A percentile compares a stretch with the other conserved stretches of the same genome.
phyloP scores from a whole-genome alignment of 1,139 yeast genomes.

The Protomyces gravidus region DNA sequence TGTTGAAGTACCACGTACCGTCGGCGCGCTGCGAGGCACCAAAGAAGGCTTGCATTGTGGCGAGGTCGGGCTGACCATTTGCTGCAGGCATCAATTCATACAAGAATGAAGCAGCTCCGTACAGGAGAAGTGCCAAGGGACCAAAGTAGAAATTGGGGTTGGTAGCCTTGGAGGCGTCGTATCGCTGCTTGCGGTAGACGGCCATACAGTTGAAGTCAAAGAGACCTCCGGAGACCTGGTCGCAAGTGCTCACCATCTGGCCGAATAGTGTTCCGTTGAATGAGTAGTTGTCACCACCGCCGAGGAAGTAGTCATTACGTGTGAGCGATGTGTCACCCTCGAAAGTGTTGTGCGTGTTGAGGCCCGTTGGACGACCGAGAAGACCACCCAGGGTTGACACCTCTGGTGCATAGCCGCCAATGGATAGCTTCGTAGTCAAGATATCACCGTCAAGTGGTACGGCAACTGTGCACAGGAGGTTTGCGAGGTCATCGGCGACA shows the following conservation, averaged over 20 bases:
- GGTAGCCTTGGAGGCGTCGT: slow-evolving; percentile 19
- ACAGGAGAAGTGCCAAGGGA: slow-evolving; percentile 12
- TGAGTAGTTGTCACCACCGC: slow-evolving; percentile 23
- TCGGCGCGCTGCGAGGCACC: slow-evolving; percentile 22
- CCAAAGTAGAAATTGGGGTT: slow-evolving; percentile 25
- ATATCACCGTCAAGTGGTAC: slow-evolving; percentile 26
- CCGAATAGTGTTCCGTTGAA: slow-evolving; percentile 26
- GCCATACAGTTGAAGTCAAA: slow-evolving; percentile 20
- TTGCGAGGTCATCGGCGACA: slow-evolving; percentile 20
- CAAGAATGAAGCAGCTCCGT: slow-evolving; percentile 21
- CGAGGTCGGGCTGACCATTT: slow-evolving; percentile 16
- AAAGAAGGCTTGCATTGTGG: slow-evolving; percentile 17
- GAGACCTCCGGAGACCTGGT: slow-evolving; percentile 7
- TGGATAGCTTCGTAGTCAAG: slow-evolving; percentile 2
- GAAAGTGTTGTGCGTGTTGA: slow-evolving; percentile 24
- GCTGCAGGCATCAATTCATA: slow-evolving; percentile 17
- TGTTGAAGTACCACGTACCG: slow-evolving; percentile 19
- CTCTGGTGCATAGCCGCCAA: slow-evolving; percentile 19
- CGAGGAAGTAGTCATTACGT: slow-evolving; percentile 21
- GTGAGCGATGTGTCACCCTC: slow-evolving; percentile 26
- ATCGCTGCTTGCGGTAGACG: slow-evolving; percentile 17
- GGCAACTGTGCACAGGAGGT: slow-evolving; percentile 11
- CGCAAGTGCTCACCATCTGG: slow-evolving; percentile 11
- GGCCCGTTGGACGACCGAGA: slow-evolving; percentile 13
- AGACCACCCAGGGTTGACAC: slow-evolving; percentile 8